Evolutionary conservation across 495 filamentous ascomycete species (phyloP), one percentile per base, ranked within the genome.

Genomic region (Apodospora peruviana): DNA sequence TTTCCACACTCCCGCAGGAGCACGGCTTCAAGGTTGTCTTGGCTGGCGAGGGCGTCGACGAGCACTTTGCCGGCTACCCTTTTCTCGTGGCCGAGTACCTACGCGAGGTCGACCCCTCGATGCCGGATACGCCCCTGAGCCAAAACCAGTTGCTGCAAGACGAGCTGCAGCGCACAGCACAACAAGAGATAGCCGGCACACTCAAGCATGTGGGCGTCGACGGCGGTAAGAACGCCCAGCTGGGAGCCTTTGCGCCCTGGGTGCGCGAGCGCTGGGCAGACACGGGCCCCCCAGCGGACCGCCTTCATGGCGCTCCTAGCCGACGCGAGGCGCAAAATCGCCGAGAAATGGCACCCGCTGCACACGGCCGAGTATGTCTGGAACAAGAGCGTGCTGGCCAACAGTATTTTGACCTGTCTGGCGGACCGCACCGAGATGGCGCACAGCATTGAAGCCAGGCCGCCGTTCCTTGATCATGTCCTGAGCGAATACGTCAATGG

Each of bases 391-490:
- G 38, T 59, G 17, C 54, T 81, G 2, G 47, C 68, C 22, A 76
- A 74, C 55, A 56, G 65, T 17, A 50, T 77, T 12, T 67, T 79
- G 2, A 65, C 69, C 0, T 70, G 57, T 43, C 55, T 75, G 0
- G 74, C 74, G 20, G 75, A 81, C 51, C 70, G 73, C 16, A 68
- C 64, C 23, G 76, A 79, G 41, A 79, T 79, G 74, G 71, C 66
- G 10, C 65, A 79, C 48, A 61, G 58, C 18, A 53, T 78, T 40
- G 75, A 80, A 52, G 65, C 56, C 1, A 61, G 74, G 1, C 62
- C 71, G 7, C 73, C 77, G 0, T 79, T 78, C 50, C 64, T 79
- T 5, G 76, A 81, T 47, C 76, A 79, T 46, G 55, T 68, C 4
- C 53, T 79, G 2, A 69, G 73, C 3, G 71, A 76, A 49, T 78